phyloP scores from a whole-genome alignment of 129 eudicot genomes.

The Lactuca saligna region DNA sequence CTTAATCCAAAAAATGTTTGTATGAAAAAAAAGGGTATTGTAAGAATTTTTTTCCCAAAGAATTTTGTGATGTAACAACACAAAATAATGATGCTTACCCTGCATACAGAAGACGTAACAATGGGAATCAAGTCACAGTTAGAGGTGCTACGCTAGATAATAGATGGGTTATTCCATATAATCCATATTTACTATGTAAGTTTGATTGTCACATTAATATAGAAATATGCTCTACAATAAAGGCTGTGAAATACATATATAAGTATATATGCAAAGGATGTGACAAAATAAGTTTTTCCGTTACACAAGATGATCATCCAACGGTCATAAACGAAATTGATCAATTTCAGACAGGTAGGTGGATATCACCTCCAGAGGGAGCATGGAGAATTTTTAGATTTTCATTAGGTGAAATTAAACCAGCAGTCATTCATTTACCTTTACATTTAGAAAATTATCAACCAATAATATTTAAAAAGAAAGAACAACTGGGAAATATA shows the following conservation, averaged over 20 bases:
- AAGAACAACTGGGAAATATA: too few species aligned
- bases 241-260: conserved; percentile 17
- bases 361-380: not conserved
- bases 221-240: conserved; percentile 16
- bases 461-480: too few species aligned
- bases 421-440: too few species aligned
- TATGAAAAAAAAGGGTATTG: conserved; percentile 7
- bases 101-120: conserved; percentile 8
- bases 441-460: too few species aligned
- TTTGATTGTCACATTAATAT: conserved; percentile 31
- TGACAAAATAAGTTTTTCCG: not conserved
- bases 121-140: not conserved
- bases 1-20: conserved; percentile 9
- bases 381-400: not conserved
- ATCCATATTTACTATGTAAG: not conserved
- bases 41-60: conserved; percentile 8
- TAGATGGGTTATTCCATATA: conserved; percentile 30
- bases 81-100: conserved; percentile 24
- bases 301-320: not conserved
- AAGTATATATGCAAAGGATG: conserved; percentile 28
- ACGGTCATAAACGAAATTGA: not conserved
- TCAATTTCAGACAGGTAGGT: not conserved
- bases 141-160: conserved; percentile 7
- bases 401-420: not conserved
- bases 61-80: conserved; percentile 3